These are phyloP conservation scores for Colletotrichum aenigma DNA, from an alignment of 2,329 filamentous ascomycete genomes.

Conservation along the genomic window DNA sequence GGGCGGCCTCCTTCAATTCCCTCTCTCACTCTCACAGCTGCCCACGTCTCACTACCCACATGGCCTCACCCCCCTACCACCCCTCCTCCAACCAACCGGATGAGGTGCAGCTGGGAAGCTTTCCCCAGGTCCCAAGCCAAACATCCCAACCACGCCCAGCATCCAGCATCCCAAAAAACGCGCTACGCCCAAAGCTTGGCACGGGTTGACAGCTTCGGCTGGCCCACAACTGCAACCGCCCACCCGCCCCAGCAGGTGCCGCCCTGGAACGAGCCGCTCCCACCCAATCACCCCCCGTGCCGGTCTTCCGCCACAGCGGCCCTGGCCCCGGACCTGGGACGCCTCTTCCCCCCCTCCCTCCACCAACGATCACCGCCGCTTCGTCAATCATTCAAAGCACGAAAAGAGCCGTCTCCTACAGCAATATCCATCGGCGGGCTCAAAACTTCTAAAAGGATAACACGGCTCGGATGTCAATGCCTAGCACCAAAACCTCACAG, in stretches of 20 bases:
- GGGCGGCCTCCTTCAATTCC: not conserved
- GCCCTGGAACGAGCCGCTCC: not conserved
- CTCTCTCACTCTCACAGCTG: not conserved
- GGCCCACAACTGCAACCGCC: not conserved
- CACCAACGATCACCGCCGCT: not conserved
- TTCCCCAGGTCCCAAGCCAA: constrained; percentile 16
- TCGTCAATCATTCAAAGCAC: not conserved
- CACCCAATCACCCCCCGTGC: constrained; percentile 9
- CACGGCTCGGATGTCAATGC: constrained; percentile 5
- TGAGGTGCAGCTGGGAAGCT: not conserved
- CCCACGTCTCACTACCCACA: not conserved
- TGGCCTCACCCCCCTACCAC: not conserved
- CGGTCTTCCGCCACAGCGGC: constrained; percentile 3
- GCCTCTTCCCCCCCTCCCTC: not conserved
- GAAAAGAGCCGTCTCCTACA: not conserved
- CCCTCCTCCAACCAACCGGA: not conserved
- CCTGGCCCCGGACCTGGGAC: not conserved
- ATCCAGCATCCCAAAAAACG: not conserved
- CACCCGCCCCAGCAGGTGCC: not conserved
- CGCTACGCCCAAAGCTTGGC: constrained; percentile 18
- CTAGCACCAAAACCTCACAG: not conserved
- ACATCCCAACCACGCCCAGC: not conserved
- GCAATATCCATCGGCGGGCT: not conserved
- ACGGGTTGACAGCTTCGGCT: constrained; percentile 4
- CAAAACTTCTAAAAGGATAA: not conserved